Evolutionary conservation across 306 rosid species (phyloP).

Genomic region (Cajanus cajan): DNA sequence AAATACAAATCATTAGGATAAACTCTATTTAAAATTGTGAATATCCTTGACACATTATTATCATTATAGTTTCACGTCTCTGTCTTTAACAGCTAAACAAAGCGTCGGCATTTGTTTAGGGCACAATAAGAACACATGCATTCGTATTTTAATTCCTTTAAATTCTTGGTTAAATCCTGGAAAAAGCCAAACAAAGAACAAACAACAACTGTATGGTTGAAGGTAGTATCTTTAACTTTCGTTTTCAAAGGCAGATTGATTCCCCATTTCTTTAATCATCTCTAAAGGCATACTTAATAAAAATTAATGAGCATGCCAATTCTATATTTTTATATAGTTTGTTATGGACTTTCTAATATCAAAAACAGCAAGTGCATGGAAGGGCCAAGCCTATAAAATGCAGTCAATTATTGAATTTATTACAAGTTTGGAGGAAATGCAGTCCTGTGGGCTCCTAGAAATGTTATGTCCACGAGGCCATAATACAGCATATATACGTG

Average conservation of each 20-base stretch:
- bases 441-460: not conserved
- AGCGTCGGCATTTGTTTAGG: constrained; percentile 36
- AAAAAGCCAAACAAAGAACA: constrained; percentile 9
- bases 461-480: not conserved
- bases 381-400: not conserved
- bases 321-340: not conserved
- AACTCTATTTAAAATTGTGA: not conserved
- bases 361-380: not conserved
- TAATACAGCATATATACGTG: constrained; percentile 15
- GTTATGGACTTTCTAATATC: not conserved
- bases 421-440: not conserved
- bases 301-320: not conserved
- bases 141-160: not conserved
- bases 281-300: not conserved
- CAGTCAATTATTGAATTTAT: not conserved
- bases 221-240: constrained; percentile 24
- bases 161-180: not conserved
- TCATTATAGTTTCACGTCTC: constrained; percentile 32
- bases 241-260: constrained; percentile 31
- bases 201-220: constrained; percentile 37
- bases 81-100: constrained; percentile 31
- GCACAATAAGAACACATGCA: not conserved
- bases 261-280: constrained; percentile 17
- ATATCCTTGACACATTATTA: constrained; percentile 1
- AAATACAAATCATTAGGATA: not conserved